Percentiles rank a stretch among this genome's conserved stretches.
Conservation (phyloP, 257 asterid species). For the Nicotiana noctiflora region DNA sequence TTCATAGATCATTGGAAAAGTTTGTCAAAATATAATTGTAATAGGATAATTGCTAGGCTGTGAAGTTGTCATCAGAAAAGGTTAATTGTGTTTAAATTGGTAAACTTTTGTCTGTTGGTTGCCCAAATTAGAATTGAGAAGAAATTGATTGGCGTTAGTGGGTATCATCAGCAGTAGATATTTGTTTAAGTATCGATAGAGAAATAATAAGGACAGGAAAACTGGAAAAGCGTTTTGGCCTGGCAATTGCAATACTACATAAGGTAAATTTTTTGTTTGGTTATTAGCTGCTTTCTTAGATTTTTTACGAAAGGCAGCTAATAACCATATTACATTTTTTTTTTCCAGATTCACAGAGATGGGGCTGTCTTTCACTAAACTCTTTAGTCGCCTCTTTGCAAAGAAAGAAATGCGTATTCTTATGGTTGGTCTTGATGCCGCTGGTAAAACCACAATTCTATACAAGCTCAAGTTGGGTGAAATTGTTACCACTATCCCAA, state of each 20-base stretch:
- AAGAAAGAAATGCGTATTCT: background rate
- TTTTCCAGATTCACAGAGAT: conserved; percentile 2
- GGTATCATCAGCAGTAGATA: background rate
- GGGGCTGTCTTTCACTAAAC: conserved; percentile 23
- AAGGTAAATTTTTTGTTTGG: background rate
- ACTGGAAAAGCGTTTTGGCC: background rate
- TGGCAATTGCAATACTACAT: background rate
- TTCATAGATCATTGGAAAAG: background rate
- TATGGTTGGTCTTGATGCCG: conserved; percentile 25
- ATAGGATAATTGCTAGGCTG: background rate
- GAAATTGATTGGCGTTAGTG: background rate
- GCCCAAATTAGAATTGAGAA: background rate
- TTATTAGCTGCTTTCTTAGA: background rate
- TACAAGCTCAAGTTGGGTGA: conserved; percentile 21
- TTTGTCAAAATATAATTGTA: background rate
- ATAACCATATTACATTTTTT: background rate
- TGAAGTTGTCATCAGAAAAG: background rate
- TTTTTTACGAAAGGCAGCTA: background rate
- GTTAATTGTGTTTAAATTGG: background rate
- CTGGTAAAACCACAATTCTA: conserved; percentile 23
- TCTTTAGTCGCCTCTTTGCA: conserved; percentile 12
- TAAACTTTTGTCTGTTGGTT: background rate
- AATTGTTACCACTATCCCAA: conserved; percentile 16
- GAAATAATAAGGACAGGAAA: background rate
- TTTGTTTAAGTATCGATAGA: background rate